Evolutionary conservation across 345 rosid genomes (phyloP), one percentile per base, ranked within the genome.

Genomic region (Syzygium grande): DNA sequence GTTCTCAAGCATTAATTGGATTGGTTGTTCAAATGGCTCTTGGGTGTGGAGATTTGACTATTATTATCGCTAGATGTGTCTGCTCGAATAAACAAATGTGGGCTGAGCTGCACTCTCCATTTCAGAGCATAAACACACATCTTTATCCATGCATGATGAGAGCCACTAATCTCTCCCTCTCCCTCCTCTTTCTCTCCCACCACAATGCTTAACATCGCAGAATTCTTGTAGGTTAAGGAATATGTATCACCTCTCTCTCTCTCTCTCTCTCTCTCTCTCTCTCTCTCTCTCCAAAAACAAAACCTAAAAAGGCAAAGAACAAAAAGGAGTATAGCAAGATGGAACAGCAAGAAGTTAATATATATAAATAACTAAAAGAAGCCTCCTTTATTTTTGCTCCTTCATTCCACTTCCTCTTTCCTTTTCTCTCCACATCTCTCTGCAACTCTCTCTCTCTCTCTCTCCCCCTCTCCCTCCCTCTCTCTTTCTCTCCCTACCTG

Each of bases 281-380:
- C 55, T 65, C 41, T 65, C 79, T 65, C 11, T 65, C 80, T 43
- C 63, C 88, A 61, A 61, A 61, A 61, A 88, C 92, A 79, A 86
- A 93, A 92, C 93, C 93, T 92, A 93, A 89, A 92, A 93, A 94
- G 93, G 90, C 88, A 92, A 52, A 90, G 92, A 92, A 94, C 94
- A 92, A 94, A 95, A 92, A 94, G 94, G 92, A 92, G 87, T 88
- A 84, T 87, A 86, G 86, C 90, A 88, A 92, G 86, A 88, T 87
- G 87, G 85, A 38, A 73, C 49, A 73, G 38, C 49, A 41, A 56
- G 53, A 88, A 68, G 55, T 49, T 68, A 86, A 63, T 88, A 63
- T 88, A 63, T 54, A 73, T 85, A 88, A 61, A 85, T 86, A 77
- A 88, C 56, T 34, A 85, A 95, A 96, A 96, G 95, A 93, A 89